phyloP scores from a whole-genome alignment of 2,329 filamentous ascomycete genomes.

The Sclerotiophoma versabilis region DNA sequence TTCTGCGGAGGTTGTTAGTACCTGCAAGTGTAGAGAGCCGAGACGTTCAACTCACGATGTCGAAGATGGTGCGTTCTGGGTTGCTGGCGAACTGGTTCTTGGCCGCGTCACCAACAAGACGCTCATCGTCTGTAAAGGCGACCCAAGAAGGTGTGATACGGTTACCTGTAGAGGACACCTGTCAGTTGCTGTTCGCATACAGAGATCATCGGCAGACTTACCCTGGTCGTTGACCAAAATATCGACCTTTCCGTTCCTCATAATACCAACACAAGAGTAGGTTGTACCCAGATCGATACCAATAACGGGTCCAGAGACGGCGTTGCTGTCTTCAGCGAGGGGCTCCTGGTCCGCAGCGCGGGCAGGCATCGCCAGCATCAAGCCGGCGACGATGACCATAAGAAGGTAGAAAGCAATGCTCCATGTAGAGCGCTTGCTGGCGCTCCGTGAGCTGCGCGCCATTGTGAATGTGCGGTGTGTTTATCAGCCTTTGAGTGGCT shows the following conservation, averaged over 20 bases:
- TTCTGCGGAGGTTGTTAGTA: slow-evolving; percentile 51
- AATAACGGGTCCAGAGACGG: slow-evolving; percentile 55
- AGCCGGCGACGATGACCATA: slow-evolving; percentile 82
- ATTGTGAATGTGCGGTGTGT: slow-evolving; percentile 53
- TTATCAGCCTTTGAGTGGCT: slow-evolving; percentile 25
- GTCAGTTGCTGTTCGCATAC: slow-evolving; percentile 26
- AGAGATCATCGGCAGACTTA: slow-evolving; percentile 21
- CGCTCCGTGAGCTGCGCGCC: slow-evolving; percentile 67
- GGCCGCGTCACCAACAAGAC: slow-evolving; percentile 89
- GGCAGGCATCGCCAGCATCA: slow-evolving; percentile 80
- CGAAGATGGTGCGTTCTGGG: slow-evolving; percentile 58
- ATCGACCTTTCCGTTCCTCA: slow-evolving; percentile 54
- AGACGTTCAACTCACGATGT: slow-evolving; percentile 42
- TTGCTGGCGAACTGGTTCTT: slow-evolving; percentile 59
- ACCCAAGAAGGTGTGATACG: slow-evolving; percentile 74
- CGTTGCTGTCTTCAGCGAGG: slow-evolving; percentile 67
- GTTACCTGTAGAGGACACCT: slow-evolving; percentile 44
- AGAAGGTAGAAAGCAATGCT: slow-evolving; percentile 90
- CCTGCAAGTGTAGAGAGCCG: background rate
- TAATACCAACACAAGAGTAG: slow-evolving; percentile 90
- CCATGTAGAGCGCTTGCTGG: slow-evolving; percentile 80
- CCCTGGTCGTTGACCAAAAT: slow-evolving; percentile 55
- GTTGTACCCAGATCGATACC: slow-evolving; percentile 95
- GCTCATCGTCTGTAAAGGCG: slow-evolving; percentile 95
- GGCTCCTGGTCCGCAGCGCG: slow-evolving; percentile 75